Percentiles rank a stretch among this genome's conserved stretches.
Conservation (phyloP, 2,329 filamentous ascomycete genomes). For the Hypoxylon sp. region DNA sequence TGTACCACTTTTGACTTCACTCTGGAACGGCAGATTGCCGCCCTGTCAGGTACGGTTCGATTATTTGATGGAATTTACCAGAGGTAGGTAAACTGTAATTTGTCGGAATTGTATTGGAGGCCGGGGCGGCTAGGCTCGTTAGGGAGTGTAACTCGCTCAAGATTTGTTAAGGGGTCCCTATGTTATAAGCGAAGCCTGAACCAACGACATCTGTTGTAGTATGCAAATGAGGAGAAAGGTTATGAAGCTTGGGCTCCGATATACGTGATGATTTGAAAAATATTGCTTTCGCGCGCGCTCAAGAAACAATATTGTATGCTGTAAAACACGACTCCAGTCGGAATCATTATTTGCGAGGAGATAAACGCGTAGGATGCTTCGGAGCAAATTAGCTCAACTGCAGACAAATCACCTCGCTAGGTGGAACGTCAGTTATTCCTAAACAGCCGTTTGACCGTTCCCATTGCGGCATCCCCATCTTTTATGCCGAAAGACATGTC, state of each 20-base stretch:
- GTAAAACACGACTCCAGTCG: slow-evolving; percentile 9
- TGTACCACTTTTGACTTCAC: slow-evolving; percentile 21
- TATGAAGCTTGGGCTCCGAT: slow-evolving; percentile 5
- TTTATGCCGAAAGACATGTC: slow-evolving; percentile 28
- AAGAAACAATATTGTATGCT: slow-evolving; percentile 11
- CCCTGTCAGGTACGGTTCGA: slow-evolving; percentile 30
- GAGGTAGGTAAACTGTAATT: slow-evolving; percentile 20
- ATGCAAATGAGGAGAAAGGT: slow-evolving; percentile 13
- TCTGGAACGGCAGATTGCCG: slow-evolving; percentile 37
- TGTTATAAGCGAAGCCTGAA: slow-evolving; percentile 15
- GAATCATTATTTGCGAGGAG: slow-evolving; percentile 4
- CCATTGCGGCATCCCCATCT: slow-evolving; percentile 19
- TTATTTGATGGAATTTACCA: slow-evolving; percentile 7
- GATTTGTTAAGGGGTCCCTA: slow-evolving; percentile 1
- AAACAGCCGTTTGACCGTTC: slow-evolving; percentile 26
- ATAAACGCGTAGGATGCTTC: slow-evolving; percentile 15
- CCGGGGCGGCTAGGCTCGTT: slow-evolving; percentile 28
- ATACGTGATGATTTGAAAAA: neutral
- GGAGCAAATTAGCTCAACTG: slow-evolving; percentile 2
- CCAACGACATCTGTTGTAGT: neutral
- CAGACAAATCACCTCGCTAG: slow-evolving; percentile 1
- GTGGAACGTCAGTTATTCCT: slow-evolving; percentile 5
- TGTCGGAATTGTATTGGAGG: slow-evolving; percentile 26
- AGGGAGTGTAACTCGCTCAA: slow-evolving; percentile 18
- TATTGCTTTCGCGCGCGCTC: slow-evolving; percentile 12